Percentiles rank a stretch among this genome's conserved stretches.
Conservation (phyloP, 2,329 filamentous ascomycete genomes). For the Gaeumannomyces tritici region DNA sequence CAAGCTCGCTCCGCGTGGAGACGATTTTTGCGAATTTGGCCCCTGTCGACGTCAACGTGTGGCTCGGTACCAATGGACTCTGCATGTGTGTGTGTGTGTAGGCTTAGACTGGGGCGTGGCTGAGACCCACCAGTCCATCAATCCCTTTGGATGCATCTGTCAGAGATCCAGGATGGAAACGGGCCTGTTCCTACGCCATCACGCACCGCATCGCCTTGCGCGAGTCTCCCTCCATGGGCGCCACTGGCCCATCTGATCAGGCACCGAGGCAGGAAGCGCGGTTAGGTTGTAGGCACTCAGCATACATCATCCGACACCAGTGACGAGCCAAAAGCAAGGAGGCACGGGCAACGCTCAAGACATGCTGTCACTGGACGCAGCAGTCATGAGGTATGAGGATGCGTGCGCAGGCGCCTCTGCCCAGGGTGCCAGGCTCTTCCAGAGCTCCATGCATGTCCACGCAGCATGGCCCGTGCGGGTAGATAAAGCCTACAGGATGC, state of each 20-base stretch:
- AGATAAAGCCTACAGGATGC: not conserved
- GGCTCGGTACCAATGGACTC: conserved; percentile 1
- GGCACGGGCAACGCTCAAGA: not conserved
- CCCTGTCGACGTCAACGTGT: conserved; percentile 5
- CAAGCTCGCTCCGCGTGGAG: not conserved
- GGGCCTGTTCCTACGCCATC: too few species aligned
- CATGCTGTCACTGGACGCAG: not conserved
- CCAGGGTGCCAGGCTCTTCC: not conserved
- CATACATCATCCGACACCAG: not conserved
- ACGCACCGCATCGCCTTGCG: too few species aligned
- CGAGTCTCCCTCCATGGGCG: too few species aligned
- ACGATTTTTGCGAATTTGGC: conserved; percentile 1
- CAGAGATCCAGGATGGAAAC: not conserved
- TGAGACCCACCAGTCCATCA: not conserved
- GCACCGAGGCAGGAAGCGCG: not conserved
- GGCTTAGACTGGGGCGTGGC: not conserved
- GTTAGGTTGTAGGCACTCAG: not conserved
- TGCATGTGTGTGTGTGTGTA: not conserved
- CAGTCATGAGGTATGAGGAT: not conserved
- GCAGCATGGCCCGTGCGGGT: not conserved
- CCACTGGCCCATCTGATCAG: too few species aligned
- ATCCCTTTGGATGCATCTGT: not conserved
- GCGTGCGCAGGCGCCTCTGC: too few species aligned
- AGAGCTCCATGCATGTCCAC: not conserved
- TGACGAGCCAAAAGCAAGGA: not conserved